phyloP scores from a whole-genome alignment of 176 grass and related monocot genomes.

The Bonia amplexicaulis region DNA sequence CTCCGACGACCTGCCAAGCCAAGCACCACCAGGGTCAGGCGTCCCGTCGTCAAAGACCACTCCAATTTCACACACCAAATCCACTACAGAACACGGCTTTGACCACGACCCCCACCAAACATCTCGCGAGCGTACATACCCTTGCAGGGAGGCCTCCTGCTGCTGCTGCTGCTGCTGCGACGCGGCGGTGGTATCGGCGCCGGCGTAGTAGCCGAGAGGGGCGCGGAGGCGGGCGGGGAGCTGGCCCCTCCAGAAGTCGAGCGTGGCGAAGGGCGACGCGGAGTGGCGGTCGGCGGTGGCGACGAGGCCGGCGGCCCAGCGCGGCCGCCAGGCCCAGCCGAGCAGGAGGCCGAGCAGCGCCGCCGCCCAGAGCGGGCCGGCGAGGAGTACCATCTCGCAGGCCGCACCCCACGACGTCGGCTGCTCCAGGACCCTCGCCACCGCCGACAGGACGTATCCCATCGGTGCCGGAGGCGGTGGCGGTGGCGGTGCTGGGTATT shows the following conservation, averaged over 20 bases:
- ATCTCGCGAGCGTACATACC: slow-evolving; percentile 22
- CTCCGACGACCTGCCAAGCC: slow-evolving; percentile 41
- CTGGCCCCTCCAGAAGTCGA: slow-evolving; percentile 50
- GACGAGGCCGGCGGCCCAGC: slow-evolving; percentile 60
- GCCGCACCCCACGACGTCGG: slow-evolving; percentile 51
- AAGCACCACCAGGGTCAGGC: background rate
- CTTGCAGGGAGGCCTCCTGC: slow-evolving; percentile 10
- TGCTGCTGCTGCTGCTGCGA: slow-evolving; percentile 3
- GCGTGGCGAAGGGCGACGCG: slow-evolving; percentile 12
- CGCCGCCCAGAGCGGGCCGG: slow-evolving; percentile 72
- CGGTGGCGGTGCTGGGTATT: background rate
- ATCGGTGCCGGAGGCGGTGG: slow-evolving; percentile 40
- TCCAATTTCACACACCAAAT: slow-evolving; percentile 26
- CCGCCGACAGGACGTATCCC: slow-evolving; percentile 68
- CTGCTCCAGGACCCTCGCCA: slow-evolving; percentile 54
- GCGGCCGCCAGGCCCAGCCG: slow-evolving; percentile 90
- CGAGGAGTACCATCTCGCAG: slow-evolving; percentile 68
- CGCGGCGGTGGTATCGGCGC: background rate
- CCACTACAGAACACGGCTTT: slow-evolving; percentile 19
- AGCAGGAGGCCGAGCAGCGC: slow-evolving; percentile 73
- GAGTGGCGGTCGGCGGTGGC: background rate
- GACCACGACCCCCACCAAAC: slow-evolving; percentile 10
- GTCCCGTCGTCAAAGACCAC: background rate
- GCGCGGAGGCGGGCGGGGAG: slow-evolving; percentile 47
- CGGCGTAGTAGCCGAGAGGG: slow-evolving; percentile 31